These are phyloP conservation scores for Aegilops bicornis DNA, from an alignment of 176 grass and related monocot species.

Conservation along the genomic window DNA sequence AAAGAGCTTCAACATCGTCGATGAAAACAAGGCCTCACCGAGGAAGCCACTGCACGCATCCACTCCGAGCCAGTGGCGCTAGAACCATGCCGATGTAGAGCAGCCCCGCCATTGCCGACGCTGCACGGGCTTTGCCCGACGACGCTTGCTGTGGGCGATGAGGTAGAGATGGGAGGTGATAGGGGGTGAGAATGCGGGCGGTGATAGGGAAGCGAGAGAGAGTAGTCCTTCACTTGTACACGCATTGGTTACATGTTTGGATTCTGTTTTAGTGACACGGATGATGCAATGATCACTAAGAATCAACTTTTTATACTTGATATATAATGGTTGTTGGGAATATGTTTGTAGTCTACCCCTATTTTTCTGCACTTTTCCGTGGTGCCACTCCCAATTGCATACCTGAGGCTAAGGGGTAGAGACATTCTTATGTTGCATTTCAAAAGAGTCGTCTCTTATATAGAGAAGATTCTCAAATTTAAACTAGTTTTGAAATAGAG, in stretches of 20 bases:
- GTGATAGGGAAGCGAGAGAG: no score
- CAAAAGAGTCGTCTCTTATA: not conserved
- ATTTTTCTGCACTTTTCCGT: not conserved
- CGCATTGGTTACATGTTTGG: not conserved
- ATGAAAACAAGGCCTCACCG: no score
- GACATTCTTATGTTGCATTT: not conserved
- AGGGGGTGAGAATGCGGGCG: rapidly evolving
- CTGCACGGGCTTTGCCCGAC: rapidly evolving
- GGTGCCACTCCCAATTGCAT: not conserved
- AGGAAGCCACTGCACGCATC: no score
- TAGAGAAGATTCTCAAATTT: not conserved
- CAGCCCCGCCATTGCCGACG: no score
- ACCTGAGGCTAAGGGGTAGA: not conserved
- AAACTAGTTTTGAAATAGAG: not conserved
- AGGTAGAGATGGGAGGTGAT: not conserved
- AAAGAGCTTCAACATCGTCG: no score
- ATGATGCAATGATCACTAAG: not conserved
- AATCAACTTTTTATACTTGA: not conserved
- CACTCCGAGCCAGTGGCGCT: no score
- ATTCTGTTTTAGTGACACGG: not conserved
- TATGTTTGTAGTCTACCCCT: not conserved
- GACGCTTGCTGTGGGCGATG: rapidly evolving
- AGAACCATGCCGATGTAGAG: no score
- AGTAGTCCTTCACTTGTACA: not conserved
- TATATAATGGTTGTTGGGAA: not conserved